These are phyloP conservation scores for Trichosporon sp. DNA, from an alignment of 1,284 basidiomycete genomes.

Conservation along the genomic window DNA sequence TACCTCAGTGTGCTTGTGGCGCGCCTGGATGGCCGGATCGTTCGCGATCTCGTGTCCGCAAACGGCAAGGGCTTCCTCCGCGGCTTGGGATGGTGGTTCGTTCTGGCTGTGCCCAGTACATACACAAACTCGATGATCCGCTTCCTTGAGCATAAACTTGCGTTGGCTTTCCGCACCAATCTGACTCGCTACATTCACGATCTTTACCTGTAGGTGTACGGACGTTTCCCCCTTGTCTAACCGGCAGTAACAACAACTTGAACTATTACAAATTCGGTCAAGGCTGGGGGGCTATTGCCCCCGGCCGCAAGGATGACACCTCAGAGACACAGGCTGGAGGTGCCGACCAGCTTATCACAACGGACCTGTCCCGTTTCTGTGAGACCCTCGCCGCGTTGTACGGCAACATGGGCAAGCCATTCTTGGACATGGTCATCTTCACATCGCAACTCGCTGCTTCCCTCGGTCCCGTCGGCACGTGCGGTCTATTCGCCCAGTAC, in stretches of 20 bases:
- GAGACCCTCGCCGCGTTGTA: slow-evolving; percentile 86
- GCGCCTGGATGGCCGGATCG: slow-evolving; percentile 84
- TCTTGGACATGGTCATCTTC: slow-evolving; percentile 89
- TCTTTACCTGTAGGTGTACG: slow-evolving; percentile 71
- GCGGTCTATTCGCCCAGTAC: slow-evolving; percentile 81
- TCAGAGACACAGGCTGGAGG: slow-evolving; percentile 61
- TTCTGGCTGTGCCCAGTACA: slow-evolving; percentile 85
- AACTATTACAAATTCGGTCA: slow-evolving; percentile 62
- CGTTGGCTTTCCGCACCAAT: slow-evolving; percentile 79
- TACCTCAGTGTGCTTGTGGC: slow-evolving; percentile 86
- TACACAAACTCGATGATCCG: slow-evolving; percentile 97
- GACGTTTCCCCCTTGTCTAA: not conserved
- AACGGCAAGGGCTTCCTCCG: slow-evolving; percentile 80
- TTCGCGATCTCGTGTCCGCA: slow-evolving; percentile 83
- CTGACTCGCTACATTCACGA: slow-evolving; percentile 91
- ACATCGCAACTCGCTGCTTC: slow-evolving; percentile 86
- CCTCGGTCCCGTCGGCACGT: slow-evolving; percentile 73
- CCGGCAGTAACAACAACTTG: slow-evolving; percentile 54
- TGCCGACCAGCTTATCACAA: slow-evolving; percentile 87
- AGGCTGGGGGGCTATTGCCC: slow-evolving; percentile 34
- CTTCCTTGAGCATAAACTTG: slow-evolving; percentile 86
- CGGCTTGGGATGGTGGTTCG: slow-evolving; percentile 86
- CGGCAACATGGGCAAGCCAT: slow-evolving; percentile 83
- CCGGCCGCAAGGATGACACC: slow-evolving; percentile 43
- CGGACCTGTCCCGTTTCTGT: slow-evolving; percentile 88